Percentiles rank a stretch among this genome's conserved stretches.
phyloP scores from a whole-genome alignment of 108 stramenopile genomes.

The Stephanodiscus minutulus region DNA sequence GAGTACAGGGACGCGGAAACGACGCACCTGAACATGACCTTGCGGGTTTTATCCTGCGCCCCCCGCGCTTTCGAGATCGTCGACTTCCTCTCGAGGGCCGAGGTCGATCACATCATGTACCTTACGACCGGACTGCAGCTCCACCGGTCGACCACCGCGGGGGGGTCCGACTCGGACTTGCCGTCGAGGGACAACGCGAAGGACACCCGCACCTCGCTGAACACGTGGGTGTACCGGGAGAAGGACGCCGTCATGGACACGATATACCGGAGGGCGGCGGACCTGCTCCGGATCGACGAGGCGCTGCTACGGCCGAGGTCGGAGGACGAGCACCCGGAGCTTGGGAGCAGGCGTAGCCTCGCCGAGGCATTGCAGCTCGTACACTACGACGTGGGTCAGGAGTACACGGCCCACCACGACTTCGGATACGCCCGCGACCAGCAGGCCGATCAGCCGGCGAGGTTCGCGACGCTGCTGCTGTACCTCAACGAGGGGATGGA shows the following conservation, averaged over 20 bases:
- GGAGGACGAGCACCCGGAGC: constrained; percentile 54
- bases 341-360: constrained; percentile 47
- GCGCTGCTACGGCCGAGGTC: constrained; percentile 60
- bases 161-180: constrained; percentile 14
- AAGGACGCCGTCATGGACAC: constrained; percentile 72
- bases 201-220: constrained; percentile 76
- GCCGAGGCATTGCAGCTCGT: constrained; percentile 89
- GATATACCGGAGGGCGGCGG: constrained; percentile 87
- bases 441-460: constrained; percentile 55
- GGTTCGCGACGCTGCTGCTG: constrained; percentile 82
- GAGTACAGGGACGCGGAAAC: constrained; percentile 63
- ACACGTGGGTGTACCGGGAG: constrained; percentile 85
- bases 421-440: constrained; percentile 70
- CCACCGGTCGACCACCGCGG: constrained; percentile 56
- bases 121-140: constrained; percentile 60
- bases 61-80: constrained; percentile 88
- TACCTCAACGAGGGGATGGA: constrained; percentile 80
- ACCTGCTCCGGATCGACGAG: constrained; percentile 85
- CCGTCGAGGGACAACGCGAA: constrained; percentile 33
- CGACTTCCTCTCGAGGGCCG: constrained; percentile 78
- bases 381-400: constrained; percentile 77
- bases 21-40: constrained; percentile 70
- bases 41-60: constrained; percentile 69
- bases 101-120: constrained; percentile 86
- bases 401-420: constrained; percentile 93